Conservation (phyloP, 345 rosid species). For the Fremontodendron californicum region DNA sequence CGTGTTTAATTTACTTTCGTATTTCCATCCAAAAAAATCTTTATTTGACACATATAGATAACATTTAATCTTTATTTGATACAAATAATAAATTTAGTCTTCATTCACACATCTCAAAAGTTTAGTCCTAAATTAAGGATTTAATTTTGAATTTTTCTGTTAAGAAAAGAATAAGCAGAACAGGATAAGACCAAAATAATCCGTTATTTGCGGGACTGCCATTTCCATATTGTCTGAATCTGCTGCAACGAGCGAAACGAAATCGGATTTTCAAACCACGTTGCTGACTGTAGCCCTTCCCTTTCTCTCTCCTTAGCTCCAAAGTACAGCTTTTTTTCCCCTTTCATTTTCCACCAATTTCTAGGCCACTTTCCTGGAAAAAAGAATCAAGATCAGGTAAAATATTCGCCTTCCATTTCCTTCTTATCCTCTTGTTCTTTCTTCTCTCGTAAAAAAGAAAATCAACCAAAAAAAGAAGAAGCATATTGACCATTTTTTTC, state of each 20-base stretch:
- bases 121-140: too few relatives aligned
- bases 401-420: neutral
- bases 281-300: neutral
- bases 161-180: too few relatives aligned
- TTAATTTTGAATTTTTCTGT: too few relatives aligned
- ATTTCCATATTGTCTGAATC: neutral
- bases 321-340: slow-evolving; percentile 15
- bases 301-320: slow-evolving; percentile 27
- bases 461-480: neutral
- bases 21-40: too few relatives aligned
- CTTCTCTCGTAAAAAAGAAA: neutral
- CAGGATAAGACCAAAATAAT: neutral
- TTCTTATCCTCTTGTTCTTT: neutral
- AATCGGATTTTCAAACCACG: neutral
- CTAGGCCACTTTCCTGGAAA: slow-evolving; percentile 37
- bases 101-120: too few relatives aligned
- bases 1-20: too few relatives aligned
- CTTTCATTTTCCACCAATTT: slow-evolving; percentile 27
- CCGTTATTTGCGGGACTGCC: neutral
- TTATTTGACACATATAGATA: too few relatives aligned
- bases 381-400: slow-evolving; percentile 35
- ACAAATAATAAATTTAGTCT: too few relatives aligned
- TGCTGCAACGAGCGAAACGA: neutral
- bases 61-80: too few relatives aligned
- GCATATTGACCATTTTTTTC: neutral